Conservation (phyloP, 139 green algal genomes). For the Picochlorum sp. region DNA sequence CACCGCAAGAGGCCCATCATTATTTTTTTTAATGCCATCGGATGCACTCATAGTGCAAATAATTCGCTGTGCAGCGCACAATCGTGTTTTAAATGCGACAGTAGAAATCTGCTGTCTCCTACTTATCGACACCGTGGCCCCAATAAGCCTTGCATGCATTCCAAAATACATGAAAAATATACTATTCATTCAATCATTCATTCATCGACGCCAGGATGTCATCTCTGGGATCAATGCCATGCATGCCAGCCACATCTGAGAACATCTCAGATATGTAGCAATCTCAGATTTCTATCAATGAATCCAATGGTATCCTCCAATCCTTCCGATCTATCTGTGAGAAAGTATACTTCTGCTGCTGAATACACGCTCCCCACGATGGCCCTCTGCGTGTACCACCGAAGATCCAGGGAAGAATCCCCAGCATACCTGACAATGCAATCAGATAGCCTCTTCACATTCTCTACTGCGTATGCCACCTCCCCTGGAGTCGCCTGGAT, state of each 20-base stretch:
- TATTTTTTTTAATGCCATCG: not conserved
- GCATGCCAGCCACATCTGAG: too few relatives aligned
- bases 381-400: constrained; percentile 62
- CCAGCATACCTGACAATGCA: constrained; percentile 50
- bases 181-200: too few relatives aligned
- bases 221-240: too few relatives aligned
- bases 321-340: constrained; percentile 62
- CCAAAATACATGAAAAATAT: constrained; percentile 2
- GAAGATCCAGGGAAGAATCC: constrained; percentile 50
- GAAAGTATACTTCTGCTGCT: constrained; percentile 65
- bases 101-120: too few relatives aligned
- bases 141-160: not conserved
- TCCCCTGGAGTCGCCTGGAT: constrained; percentile 42
- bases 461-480: constrained; percentile 18
- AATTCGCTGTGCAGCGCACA: not conserved
- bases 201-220: too few relatives aligned
- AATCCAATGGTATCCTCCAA: constrained; percentile 44
- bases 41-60: not conserved
- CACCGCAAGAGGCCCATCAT: not conserved
- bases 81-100: too few relatives aligned
- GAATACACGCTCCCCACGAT: constrained; percentile 48
- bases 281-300: not conserved
- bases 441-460: constrained; percentile 43
- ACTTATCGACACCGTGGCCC: too few relatives aligned
- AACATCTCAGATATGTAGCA: too few relatives aligned